Evolutionary conservation across 1,139 yeast species (phyloP).

Genomic region (Geotrichum histeridarum): DNA sequence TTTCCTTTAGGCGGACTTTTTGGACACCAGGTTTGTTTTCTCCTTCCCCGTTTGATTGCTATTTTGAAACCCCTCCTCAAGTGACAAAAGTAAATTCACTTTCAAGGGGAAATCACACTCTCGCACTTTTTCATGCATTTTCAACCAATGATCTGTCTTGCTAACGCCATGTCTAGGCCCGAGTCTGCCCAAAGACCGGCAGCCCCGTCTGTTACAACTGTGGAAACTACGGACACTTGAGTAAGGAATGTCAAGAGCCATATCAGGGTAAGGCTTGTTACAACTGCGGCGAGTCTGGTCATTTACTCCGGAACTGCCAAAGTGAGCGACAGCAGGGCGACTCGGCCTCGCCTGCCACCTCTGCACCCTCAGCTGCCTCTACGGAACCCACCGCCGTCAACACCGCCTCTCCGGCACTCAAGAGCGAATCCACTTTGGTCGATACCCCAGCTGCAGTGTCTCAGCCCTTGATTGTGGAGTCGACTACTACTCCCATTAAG

Average conservation of each 20-base stretch:
- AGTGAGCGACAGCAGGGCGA: conserved; percentile 22
- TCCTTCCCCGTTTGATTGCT: background rate
- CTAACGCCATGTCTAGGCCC: conserved; percentile 29
- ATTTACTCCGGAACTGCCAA: conserved; percentile 58
- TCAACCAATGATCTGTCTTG: conserved; percentile 1
- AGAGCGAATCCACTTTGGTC: background rate
- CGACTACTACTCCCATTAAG: background rate
- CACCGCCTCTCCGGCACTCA: too few relatives aligned
- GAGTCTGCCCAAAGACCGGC: conserved; percentile 37
- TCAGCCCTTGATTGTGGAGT: background rate
- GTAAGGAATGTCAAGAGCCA: conserved; percentile 62
- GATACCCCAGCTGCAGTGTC: background rate
- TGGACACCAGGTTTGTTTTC: conserved; percentile 34
- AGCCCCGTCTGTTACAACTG: conserved; percentile 38
- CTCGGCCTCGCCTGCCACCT: conserved; percentile 22
- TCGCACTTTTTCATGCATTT: background rate
- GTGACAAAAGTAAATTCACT: background rate
- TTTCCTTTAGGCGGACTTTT: conserved; percentile 32
- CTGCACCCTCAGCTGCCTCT: conserved; percentile 21
- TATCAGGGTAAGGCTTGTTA: conserved; percentile 50
- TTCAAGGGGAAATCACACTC: background rate
- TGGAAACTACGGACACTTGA: conserved; percentile 58
- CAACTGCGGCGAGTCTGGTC: conserved; percentile 85
- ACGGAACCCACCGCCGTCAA: background rate
- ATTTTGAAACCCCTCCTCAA: background rate